Conservation (phyloP, 441 rosid species). For the Gossypium davidsonii region DNA sequence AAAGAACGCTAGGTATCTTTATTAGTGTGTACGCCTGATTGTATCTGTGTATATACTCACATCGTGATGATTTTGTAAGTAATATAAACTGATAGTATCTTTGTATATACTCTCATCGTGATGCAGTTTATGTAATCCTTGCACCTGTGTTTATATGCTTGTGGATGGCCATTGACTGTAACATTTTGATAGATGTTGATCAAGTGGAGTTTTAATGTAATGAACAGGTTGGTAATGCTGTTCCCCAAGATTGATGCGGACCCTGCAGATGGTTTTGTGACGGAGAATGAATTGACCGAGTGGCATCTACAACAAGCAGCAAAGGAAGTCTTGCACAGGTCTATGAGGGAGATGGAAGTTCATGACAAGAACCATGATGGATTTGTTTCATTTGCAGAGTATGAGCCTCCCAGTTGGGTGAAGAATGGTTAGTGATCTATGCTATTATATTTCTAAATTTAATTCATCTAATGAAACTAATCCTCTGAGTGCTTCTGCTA, state of each 20-base stretch:
- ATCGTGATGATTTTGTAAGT: not conserved
- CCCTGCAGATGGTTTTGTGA: conserved; percentile 68
- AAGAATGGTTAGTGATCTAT: conserved; percentile 41
- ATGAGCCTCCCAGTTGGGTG: conserved; percentile 91
- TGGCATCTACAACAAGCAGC: conserved; percentile 71
- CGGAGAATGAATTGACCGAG: conserved; percentile 69
- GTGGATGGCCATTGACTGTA: not conserved
- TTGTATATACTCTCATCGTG: not conserved
- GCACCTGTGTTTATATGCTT: not conserved
- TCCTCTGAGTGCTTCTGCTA: not conserved
- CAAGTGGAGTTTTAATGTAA: conserved; percentile 4
- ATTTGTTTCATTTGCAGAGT: conserved; percentile 65
- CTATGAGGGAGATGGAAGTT: conserved; percentile 78
- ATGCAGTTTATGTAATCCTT: not conserved
- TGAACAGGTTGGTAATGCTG: conserved; percentile 59
- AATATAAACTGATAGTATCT: not conserved
- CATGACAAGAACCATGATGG: conserved; percentile 89
- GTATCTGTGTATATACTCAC: not conserved
- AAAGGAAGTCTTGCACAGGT: conserved; percentile 70
- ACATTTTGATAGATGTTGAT: not conserved
- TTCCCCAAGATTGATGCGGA: conserved; percentile 87
- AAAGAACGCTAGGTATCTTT: not conserved
- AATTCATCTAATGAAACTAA: not conserved
- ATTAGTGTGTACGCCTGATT: not conserved
- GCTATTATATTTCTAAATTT: not conserved